Evolutionary conservation across 2,329 filamentous ascomycete species (phyloP).

Genomic region (Neocucurbitaria cava): DNA sequence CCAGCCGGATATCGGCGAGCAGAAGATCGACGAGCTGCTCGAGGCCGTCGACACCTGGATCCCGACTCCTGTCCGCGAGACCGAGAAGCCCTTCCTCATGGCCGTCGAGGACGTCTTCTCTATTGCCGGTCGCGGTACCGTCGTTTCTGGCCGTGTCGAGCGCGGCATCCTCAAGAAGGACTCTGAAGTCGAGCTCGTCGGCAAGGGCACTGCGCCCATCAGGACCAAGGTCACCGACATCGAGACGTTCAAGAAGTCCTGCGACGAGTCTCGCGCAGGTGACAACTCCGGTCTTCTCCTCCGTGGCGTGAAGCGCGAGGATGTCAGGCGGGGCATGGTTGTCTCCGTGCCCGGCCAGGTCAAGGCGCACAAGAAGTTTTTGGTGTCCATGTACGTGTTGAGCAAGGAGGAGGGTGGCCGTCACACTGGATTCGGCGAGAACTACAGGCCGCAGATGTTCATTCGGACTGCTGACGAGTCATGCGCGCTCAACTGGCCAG

Average conservation of each 20-base stretch:
- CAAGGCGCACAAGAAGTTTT: constrained; percentile 89
- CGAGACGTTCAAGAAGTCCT: constrained; percentile 99
- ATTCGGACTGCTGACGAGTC: constrained; percentile 85
- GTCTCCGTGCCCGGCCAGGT: constrained; percentile 81
- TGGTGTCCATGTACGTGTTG: constrained; percentile 95
- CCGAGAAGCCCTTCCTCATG: constrained; percentile 99
- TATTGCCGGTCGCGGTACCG: constrained; percentile 84
- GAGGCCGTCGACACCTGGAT: constrained; percentile 94
- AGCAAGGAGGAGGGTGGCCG: constrained; percentile 98
- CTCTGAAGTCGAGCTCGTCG: constrained; percentile 91
- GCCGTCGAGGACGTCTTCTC: constrained; percentile 77
- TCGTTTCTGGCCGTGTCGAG: constrained; percentile 96
- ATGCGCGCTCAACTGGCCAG: constrained; percentile 83
- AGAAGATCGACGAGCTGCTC: constrained; percentile 92
- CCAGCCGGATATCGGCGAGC: constrained; percentile 81
- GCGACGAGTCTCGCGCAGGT: constrained; percentile 92
- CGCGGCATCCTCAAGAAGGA: constrained; percentile 94
- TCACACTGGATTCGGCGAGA: constrained; percentile 92
- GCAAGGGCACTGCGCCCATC: constrained; percentile 80
- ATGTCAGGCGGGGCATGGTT: constrained; percentile 94
- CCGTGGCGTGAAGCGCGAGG: constrained; percentile 94
- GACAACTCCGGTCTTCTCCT: constrained; percentile 98
- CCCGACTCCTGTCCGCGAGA: constrained; percentile 89
- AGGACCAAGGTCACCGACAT: constrained; percentile 99
- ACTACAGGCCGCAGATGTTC: constrained; percentile 97